Percentiles rank a stretch among this genome's conserved stretches.
These are phyloP conservation scores for Coemansia sp. DNA, from an alignment of 192 early-diverging fungal species.

Conservation along the genomic window DNA sequence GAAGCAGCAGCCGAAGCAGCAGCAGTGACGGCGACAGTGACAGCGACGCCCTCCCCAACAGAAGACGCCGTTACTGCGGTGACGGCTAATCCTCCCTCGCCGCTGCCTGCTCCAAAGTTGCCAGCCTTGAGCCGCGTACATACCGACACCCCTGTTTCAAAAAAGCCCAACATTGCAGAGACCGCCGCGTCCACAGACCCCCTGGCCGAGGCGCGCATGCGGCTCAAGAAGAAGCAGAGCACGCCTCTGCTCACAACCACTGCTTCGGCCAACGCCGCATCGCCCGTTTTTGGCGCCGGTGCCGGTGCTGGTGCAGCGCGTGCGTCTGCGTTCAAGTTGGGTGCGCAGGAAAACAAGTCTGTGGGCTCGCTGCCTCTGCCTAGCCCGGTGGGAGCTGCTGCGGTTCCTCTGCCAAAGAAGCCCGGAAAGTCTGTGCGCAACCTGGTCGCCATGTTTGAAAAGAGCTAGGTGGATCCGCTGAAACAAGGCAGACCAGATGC, in stretches of 20 bases:
- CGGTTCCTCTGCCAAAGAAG: no score
- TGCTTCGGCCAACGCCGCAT: neutral
- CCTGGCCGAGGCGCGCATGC: constrained; percentile 32
- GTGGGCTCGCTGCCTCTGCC: neutral
- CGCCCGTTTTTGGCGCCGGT: constrained; percentile 1
- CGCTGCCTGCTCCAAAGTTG: constrained; percentile 16
- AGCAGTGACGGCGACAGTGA: no score
- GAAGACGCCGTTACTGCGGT: no score
- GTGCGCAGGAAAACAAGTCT: constrained; percentile 2
- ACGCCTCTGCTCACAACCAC: constrained; percentile 19
- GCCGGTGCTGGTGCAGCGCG: no score
- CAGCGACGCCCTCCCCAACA: no score
- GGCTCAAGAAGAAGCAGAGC: constrained; percentile 48
- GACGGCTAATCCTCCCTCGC: no score
- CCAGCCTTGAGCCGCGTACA: constrained; percentile 21
- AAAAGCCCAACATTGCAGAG: no score
- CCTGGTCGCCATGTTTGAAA: constrained; percentile 44
- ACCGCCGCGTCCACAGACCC: constrained; percentile 10
- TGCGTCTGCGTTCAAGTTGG: no score
- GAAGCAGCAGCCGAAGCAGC: no score
- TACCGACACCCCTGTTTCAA: constrained; percentile 16
- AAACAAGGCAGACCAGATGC: no score
- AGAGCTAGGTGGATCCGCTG: no score
- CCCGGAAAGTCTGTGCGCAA: constrained; percentile 38
- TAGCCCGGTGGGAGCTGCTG: neutral